Percentiles rank a stretch among this genome's conserved stretches.
Conservation (phyloP, 306 rosid species). For the Ammopiptanthus mongolicus region DNA sequence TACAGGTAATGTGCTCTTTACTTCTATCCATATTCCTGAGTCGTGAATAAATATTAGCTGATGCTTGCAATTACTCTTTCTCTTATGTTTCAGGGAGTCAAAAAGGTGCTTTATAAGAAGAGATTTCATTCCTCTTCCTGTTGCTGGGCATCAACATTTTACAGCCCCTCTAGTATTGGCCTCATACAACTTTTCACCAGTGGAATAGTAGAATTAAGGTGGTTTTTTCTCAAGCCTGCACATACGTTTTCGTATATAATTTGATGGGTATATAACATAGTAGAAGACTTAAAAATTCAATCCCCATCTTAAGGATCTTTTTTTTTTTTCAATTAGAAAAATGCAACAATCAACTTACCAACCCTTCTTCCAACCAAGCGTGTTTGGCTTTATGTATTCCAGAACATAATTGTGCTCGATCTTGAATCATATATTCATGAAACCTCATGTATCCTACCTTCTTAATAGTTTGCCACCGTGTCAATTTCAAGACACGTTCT, state of each 20-base stretch:
- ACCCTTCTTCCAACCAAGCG: not conserved
- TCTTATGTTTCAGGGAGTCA: constrained; percentile 57
- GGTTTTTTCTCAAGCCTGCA: not conserved
- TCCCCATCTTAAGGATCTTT: not conserved
- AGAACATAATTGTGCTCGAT: not conserved
- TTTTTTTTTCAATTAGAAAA: not conserved
- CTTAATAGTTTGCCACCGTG: not conserved
- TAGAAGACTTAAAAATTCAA: not conserved
- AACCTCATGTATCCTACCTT: not conserved
- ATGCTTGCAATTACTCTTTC: constrained; percentile 9
- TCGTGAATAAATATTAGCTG: not conserved
- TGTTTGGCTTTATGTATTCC: not conserved
- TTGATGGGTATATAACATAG: not conserved
- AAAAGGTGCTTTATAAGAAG: constrained; percentile 81
- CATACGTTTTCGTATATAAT: not conserved
- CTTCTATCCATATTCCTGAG: not conserved
- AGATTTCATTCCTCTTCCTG: constrained; percentile 68
- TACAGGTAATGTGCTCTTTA: constrained; percentile 50
- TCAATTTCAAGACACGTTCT: not conserved
- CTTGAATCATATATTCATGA: not conserved
- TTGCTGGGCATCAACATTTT: constrained; percentile 85
- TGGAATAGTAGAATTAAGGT: constrained; percentile 88
- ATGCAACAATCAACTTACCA: not conserved
- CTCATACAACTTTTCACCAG: constrained; percentile 52
- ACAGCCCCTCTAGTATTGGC: constrained; percentile 37